A percentile compares a stretch with the other conserved stretches of the same genome.
Conservation (phyloP, 164 flowering plant genomes). For the Nelumbo lutea region DNA sequence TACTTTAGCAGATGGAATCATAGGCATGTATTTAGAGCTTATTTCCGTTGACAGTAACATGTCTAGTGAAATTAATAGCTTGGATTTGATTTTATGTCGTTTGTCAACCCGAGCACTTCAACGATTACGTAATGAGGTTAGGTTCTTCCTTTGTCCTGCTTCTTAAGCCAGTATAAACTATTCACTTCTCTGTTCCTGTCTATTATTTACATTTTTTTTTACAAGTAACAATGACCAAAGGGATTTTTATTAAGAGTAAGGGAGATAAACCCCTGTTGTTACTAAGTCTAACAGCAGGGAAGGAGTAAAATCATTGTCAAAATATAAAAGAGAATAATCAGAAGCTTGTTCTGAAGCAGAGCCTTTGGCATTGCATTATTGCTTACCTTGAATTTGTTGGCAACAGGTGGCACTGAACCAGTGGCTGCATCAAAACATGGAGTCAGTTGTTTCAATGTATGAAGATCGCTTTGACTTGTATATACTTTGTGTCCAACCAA, state of each 20-base stretch:
- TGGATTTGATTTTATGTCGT: constrained; percentile 54
- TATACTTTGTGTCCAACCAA: constrained; percentile 37
- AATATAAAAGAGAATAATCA: no score
- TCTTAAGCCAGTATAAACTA: background rate
- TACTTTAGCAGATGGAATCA: constrained; percentile 78
- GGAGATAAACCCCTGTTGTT: no score
- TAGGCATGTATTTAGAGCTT: constrained; percentile 74
- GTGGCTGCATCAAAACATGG: constrained; percentile 87
- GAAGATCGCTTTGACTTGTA: constrained; percentile 86
- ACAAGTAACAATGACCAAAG: no score
- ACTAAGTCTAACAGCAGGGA: no score
- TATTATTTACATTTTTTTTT: background rate
- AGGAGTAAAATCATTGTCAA: no score
- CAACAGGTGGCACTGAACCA: constrained; percentile 67
- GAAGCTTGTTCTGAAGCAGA: no score
- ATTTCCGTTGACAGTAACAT: constrained; percentile 85
- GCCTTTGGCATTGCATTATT: background rate
- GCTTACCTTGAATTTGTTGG: constrained; percentile 4
- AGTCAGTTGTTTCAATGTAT: constrained; percentile 75
- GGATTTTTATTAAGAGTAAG: no score
- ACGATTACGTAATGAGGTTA: constrained; percentile 88
- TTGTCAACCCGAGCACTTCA: constrained; percentile 87
- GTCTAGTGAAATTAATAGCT: constrained; percentile 53
- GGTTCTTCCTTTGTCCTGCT: background rate
- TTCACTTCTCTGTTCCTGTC: background rate